phyloP scores from a whole-genome alignment of 2,329 filamentous ascomycete species.

The Fusarium mexicanum region DNA sequence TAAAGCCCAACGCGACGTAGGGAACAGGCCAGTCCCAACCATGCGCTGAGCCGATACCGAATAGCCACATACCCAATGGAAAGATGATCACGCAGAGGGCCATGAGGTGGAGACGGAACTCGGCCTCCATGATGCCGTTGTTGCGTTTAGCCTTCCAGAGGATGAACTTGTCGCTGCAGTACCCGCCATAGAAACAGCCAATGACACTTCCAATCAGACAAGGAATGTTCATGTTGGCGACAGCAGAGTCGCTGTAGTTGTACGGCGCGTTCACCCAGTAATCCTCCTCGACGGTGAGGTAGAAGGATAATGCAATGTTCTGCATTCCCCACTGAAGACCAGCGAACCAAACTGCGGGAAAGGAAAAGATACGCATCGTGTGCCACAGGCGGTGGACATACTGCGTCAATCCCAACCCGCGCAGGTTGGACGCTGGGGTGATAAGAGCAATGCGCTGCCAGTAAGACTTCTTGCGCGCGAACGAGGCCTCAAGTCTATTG shows the following conservation, averaged over 20 bases:
- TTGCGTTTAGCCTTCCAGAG: constrained; percentile 64
- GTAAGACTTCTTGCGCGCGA: constrained; percentile 57
- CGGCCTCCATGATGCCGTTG: constrained; percentile 63
- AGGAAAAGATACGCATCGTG: constrained; percentile 65
- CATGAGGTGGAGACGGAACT: constrained; percentile 63
- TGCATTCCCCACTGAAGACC: constrained; percentile 69
- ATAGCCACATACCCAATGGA: constrained; percentile 61
- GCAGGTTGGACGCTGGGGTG: constrained; percentile 64
- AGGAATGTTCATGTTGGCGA: constrained; percentile 67
- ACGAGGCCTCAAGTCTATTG: constrained; percentile 37
- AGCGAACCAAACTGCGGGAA: constrained; percentile 66
- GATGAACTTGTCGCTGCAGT: constrained; percentile 65
- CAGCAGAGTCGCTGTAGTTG: constrained; percentile 63
- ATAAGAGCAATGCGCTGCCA: constrained; percentile 65
- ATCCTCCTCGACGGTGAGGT: constrained; percentile 66
- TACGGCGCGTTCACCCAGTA: constrained; percentile 63
- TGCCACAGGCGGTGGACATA: constrained; percentile 63
- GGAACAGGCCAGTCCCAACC: constrained; percentile 63
- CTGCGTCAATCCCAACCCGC: constrained; percentile 63
- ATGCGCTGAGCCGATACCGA: constrained; percentile 61
- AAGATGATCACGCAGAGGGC: constrained; percentile 60
- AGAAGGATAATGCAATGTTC: constrained; percentile 69
- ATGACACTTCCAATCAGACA: constrained; percentile 64
- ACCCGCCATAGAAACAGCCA: constrained; percentile 67
- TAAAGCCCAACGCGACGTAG: constrained; percentile 65